phyloP scores from a whole-genome alignment of 768 basidiomycete genomes.

The Exidia glandulosa region DNA sequence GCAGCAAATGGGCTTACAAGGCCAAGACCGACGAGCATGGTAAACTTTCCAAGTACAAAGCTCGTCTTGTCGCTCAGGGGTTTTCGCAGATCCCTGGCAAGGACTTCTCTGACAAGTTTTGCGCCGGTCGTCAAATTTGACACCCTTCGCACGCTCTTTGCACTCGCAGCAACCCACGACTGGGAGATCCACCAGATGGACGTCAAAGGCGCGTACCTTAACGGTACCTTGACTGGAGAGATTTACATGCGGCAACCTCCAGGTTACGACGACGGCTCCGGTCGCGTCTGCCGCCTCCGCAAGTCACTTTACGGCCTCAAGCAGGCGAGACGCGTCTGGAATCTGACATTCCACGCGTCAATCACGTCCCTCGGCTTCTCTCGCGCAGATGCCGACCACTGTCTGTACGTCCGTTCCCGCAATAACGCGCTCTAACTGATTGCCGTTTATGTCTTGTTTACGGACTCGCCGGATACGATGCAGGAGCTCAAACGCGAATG shows the following conservation, averaged over 20 bases:
- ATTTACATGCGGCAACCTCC: slow-evolving; percentile 36
- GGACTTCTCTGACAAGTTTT: slow-evolving; percentile 25
- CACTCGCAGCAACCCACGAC: slow-evolving; percentile 21
- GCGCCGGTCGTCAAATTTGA: slow-evolving; percentile 12
- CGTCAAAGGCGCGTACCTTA: slow-evolving; percentile 28
- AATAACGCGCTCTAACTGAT: slow-evolving; percentile 9
- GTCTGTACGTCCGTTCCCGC: slow-evolving; percentile 10
- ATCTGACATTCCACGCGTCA: slow-evolving; percentile 13
- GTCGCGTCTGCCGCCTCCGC: slow-evolving; percentile 10
- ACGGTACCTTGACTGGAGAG: slow-evolving; percentile 20
- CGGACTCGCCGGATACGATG: background rate
- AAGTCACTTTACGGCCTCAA: slow-evolving; percentile 20
- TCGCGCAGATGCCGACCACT: slow-evolving; percentile 11
- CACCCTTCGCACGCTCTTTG: slow-evolving; percentile 25
- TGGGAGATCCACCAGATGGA: slow-evolving; percentile 31
- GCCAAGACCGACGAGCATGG: slow-evolving; percentile 18
- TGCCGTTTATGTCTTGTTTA: slow-evolving; percentile 19
- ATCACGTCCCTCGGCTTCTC: slow-evolving; percentile 13
- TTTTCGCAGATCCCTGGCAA: slow-evolving; percentile 29
- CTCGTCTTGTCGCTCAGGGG: slow-evolving; percentile 22
- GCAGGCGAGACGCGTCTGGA: slow-evolving; percentile 20
- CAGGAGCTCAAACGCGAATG: slow-evolving; percentile 3
- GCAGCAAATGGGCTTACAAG: slow-evolving; percentile 18
- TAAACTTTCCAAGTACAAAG: slow-evolving; percentile 21
- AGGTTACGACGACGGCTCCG: slow-evolving; percentile 14